Conservation (phyloP, 495 filamentous ascomycete species). For the Aspergillus sclerotioniger region DNA sequence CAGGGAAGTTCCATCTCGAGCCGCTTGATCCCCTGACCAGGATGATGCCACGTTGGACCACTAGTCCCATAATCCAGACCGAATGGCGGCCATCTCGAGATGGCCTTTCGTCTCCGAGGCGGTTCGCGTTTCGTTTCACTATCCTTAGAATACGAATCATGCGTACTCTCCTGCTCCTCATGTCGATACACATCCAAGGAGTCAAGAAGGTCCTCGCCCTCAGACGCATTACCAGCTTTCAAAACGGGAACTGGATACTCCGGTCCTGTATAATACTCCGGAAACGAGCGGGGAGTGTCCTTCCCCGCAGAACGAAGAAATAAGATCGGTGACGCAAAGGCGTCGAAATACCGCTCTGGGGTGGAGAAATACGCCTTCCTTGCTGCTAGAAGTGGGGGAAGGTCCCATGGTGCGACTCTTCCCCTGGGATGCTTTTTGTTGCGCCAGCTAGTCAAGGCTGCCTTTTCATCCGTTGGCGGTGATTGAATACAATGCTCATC, state of each 20-base stretch:
- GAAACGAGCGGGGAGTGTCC: constrained; percentile 35
- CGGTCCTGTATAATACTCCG: constrained; percentile 34
- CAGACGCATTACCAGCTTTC: neutral
- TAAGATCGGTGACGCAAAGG: constrained; percentile 58
- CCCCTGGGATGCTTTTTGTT: neutral
- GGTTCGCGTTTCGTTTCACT: neutral
- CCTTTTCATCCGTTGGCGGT: neutral
- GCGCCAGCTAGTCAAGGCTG: neutral
- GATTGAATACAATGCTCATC: constrained; percentile 34
- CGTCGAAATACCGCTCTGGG: constrained; percentile 52
- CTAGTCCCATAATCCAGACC: constrained; percentile 36
- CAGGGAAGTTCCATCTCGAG: constrained; percentile 35
- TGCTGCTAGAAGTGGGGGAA: constrained; percentile 37
- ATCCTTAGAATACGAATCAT: neutral
- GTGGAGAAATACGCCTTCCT: constrained; percentile 44
- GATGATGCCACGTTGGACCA: constrained; percentile 19
- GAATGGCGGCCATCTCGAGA: constrained; percentile 43
- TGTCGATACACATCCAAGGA: neutral
- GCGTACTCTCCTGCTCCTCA: neutral
- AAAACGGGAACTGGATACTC: constrained; percentile 38
- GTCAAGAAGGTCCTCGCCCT: neutral
- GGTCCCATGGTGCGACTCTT: constrained; percentile 26
- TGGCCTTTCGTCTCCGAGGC: constrained; percentile 33
- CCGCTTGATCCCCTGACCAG: constrained; percentile 17
- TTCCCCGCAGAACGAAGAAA: constrained; percentile 53